Evolutionary conservation across 2,329 filamentous ascomycete genomes (phyloP), one percentile per base, ranked within the genome.

Genomic region (Ilyonectria sp.): DNA sequence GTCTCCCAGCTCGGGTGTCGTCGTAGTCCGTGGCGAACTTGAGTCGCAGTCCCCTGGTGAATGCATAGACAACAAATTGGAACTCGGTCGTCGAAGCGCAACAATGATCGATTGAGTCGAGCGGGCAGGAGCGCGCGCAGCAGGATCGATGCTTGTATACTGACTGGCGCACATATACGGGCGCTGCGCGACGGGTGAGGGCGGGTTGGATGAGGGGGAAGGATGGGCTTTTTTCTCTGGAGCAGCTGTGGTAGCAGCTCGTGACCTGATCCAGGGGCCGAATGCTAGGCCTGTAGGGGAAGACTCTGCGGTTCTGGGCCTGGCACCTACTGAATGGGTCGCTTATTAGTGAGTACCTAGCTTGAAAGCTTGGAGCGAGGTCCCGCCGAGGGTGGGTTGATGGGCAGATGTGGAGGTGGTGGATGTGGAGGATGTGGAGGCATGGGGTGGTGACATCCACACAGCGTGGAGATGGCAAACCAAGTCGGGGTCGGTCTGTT

Each of bases 371-470:
- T 74, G 67, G 70, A 75, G 73, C 74, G 71, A 76, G 70, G 74
- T 76, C 74, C 74, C 74, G 74, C 74, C 74, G 74, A 76, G 33
- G 66, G 74, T 72, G 72, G 74, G 73, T 72, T 76, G 69, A 73
- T 71, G 72, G 69, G 72, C 70, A 76, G 74, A 75, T 74, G 74
- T 74, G 74, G 74, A 75, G 70, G 70, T 75, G 73, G 74, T 71
- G 71, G 68, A 74, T 66, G 72, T 71, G 65, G 61, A 64, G 52
- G 50, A 53, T 57, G 15, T 26, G 26, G 26, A 26, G 26, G 62
- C 68, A 69, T 72, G 66, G 71, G 54, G 53, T 49, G 54, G 31
- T 53, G 50, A n/a, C 50, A 46, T 31, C 50, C 29, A 31, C n/a
- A 53, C 29, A 35, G 31, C 31, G 50, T 31, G 44, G 44, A 54